These are phyloP conservation scores for Astrocystis sublimbata DNA, from an alignment of 495 filamentous ascomycete species.

Conservation along the genomic window DNA sequence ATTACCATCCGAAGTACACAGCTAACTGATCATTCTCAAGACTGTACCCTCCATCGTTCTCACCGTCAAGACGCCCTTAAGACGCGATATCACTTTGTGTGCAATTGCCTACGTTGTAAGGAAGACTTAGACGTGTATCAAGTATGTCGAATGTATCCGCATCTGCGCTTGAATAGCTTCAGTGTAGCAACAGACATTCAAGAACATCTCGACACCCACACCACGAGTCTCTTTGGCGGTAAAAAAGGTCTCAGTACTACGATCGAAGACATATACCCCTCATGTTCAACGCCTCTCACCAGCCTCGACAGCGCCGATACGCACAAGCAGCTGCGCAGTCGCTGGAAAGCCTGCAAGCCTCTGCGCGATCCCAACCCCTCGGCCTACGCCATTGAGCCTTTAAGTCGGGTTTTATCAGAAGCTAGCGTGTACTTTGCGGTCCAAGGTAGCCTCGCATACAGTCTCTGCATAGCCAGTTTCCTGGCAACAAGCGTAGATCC, in stretches of 20 bases:
- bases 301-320: not conserved
- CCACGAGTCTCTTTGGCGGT: conserved; percentile 4
- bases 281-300: conserved; percentile 8
- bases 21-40: conserved; percentile 15
- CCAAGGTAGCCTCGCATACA: conserved; percentile 29
- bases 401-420: conserved; percentile 31
- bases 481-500: conserved; percentile 39
- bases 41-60: conserved; percentile 33
- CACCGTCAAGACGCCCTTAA: conserved; percentile 36
- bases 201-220: conserved; percentile 21
- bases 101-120: conserved; percentile 42
- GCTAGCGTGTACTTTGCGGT: conserved; percentile 29
- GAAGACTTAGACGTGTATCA: conserved; percentile 48
- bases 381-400: conserved; percentile 47
- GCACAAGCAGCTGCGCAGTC: conserved; percentile 19
- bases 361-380: conserved; percentile 39
- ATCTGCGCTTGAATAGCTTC: conserved; percentile 38
- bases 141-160: conserved; percentile 38
- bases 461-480: conserved; percentile 42
- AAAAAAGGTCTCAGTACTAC: conserved; percentile 10
- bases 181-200: conserved; percentile 36
- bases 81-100: conserved; percentile 45
- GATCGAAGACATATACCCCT: conserved; percentile 21
- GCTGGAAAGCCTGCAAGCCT: conserved; percentile 39
- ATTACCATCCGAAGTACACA: not conserved